Evolutionary conservation across 2,329 filamentous ascomycete genomes (phyloP).

Genomic region (Didymellaceae sp.): DNA sequence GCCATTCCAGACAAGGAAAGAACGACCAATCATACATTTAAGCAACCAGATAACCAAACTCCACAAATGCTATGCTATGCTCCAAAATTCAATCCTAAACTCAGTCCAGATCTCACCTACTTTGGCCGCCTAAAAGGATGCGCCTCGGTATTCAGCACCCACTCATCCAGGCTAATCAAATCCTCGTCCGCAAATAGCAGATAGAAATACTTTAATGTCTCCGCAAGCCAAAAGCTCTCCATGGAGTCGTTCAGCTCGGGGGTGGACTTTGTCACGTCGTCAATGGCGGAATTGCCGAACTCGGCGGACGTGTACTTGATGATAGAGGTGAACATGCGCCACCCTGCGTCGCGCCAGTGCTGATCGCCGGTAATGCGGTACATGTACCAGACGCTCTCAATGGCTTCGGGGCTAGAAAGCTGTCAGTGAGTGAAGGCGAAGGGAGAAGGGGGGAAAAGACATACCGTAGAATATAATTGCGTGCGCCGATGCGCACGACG

Average conservation of each 20-base stretch:
- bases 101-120: background rate
- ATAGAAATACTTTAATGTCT: slow-evolving; percentile 73
- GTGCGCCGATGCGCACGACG: slow-evolving; percentile 62
- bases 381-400: slow-evolving; percentile 81
- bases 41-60: background rate
- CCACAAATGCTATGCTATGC: slow-evolving; percentile 2
- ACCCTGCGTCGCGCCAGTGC: slow-evolving; percentile 71
- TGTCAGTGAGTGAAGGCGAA: slow-evolving; percentile 7
- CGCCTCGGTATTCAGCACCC: slow-evolving; percentile 63
- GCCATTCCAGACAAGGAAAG: background rate
- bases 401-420: slow-evolving; percentile 69
- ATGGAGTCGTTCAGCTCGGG: slow-evolving; percentile 64
- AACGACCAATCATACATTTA: background rate
- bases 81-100: background rate
- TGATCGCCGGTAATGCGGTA: slow-evolving; percentile 74
- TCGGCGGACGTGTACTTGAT: slow-evolving; percentile 66
- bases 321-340: slow-evolving; percentile 75
- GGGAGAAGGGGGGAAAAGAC: slow-evolving; percentile 3
- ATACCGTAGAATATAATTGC: slow-evolving; percentile 67
- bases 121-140: slow-evolving; percentile 50
- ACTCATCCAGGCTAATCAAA: slow-evolving; percentile 68
- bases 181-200: slow-evolving; percentile 67
- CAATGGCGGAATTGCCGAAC: slow-evolving; percentile 69
- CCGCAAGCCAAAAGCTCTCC: slow-evolving; percentile 78
- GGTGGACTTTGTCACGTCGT: slow-evolving; percentile 65